Evolutionary conservation across 257 asterid genomes (phyloP), one percentile per base, ranked within the genome.

Genomic region (Jaltomata sinuosa): DNA sequence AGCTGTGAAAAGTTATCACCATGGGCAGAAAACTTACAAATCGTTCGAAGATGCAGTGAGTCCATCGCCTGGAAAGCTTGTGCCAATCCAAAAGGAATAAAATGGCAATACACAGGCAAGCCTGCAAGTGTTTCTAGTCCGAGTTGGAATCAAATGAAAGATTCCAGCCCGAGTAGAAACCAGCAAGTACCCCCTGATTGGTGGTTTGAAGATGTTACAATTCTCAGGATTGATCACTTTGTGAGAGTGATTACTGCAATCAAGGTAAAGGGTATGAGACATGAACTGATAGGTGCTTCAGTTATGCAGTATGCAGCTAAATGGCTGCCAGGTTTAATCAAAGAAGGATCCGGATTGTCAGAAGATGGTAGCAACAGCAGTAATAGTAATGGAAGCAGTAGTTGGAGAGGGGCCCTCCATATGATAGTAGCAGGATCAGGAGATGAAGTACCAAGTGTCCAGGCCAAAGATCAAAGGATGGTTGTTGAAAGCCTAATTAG

Each of bases 61-160:
- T 96, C 99, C 0, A 96, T 96, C 19, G 99, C 99, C 0, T 96
- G 98, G 99, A 96, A 96, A 82, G 98, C 99, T 59, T 94, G 99
- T 74, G 97, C 99, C 3, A 96, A 96, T 77, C 99, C 99, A 0
- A 96, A 94, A 81, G 99, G 99, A 3, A 96, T 96, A 79, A 89
- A 91, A 85, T 96, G 99, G 99, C 99, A 93, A 16, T 94, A 94
- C 53, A 94, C 99, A 0, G 98, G 98, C 18, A 90, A 87, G 82
- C 88, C 90, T 22, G 85, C 84, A 0, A 89, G 93, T n/a, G 91
- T 83, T 25, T 93, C 99, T 6, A 96, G 98, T 88, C 98, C 99
- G 1, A 92, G 89, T 61, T 93, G 98, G 98, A 94, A 88, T 55
- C 98, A 94, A 78, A 82, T 84, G 90, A 92, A 91, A 71, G 97